These are phyloP conservation scores for Luzula sylvatica DNA, from an alignment of 176 grass and related monocot species.

Conservation along the genomic window DNA sequence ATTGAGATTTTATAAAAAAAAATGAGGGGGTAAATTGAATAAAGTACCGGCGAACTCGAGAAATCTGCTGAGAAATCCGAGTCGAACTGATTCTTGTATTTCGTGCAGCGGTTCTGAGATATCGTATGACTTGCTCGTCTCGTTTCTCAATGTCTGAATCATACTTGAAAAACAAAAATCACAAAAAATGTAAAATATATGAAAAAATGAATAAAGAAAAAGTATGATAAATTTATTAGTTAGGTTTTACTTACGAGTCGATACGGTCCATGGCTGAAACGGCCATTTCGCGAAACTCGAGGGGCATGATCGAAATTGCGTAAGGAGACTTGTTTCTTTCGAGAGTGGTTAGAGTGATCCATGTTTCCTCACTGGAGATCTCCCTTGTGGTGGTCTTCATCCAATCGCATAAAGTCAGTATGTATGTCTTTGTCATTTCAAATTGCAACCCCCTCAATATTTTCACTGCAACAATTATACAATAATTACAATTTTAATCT, in stretches of 20 bases:
- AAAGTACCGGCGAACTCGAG: conserved; percentile 90
- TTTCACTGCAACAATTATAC: conserved; percentile 65
- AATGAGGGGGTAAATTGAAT: too few species aligned
- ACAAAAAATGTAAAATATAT: too few species aligned
- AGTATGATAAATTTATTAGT: too few species aligned
- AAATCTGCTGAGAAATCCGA: conserved; percentile 95
- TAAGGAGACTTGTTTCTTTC: conserved; percentile 89
- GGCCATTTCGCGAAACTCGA: conserved; percentile 62
- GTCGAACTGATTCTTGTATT: conserved; percentile 95
- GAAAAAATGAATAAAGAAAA: too few species aligned
- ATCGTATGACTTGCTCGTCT: conserved; percentile 61
- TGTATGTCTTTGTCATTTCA: conserved; percentile 92
- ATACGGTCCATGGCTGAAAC: conserved; percentile 85
- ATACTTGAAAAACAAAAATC: conserved; percentile 57
- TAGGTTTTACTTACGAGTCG: conserved; percentile 61
- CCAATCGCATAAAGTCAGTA: conserved; percentile 89
- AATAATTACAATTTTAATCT: conserved; percentile 5
- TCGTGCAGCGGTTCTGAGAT: conserved; percentile 80
- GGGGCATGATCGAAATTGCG: conserved; percentile 92
- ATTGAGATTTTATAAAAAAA: too few species aligned
- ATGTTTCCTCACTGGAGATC: conserved; percentile 72
- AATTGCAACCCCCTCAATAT: conserved; percentile 62
- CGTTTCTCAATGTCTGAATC: conserved; percentile 77
- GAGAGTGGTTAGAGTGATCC: conserved; percentile 75
- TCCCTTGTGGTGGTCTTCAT: conserved; percentile 76